phyloP scores from a whole-genome alignment of 139 green algal genomes.

The Asterochloris erici region DNA sequence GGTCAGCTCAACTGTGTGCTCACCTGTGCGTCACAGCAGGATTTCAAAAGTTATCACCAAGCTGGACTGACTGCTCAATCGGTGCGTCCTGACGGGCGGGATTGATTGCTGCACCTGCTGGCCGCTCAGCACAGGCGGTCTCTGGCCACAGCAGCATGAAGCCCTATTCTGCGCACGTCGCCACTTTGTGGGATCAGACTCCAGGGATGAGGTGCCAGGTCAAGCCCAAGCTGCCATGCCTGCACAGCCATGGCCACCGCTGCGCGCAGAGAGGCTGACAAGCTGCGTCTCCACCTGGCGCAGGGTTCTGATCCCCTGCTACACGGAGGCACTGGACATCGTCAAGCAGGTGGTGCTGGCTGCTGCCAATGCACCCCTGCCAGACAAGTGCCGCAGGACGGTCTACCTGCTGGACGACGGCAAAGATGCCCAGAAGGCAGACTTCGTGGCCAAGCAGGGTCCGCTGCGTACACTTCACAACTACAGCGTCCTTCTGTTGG shows the following conservation, averaged over 20 bases:
- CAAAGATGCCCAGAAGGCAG: constrained; percentile 11
- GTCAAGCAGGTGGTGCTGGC: constrained; percentile 1
- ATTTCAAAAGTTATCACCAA: too few relatives aligned
- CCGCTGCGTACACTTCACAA: too few relatives aligned
- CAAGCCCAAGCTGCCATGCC: not conserved
- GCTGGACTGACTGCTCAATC: too few relatives aligned
- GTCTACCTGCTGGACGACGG: constrained; percentile 20
- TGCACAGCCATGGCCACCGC: not conserved
- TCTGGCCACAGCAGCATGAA: not conserved
- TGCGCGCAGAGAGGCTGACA: not conserved
- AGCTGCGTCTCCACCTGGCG: not conserved
- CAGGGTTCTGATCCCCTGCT: constrained; percentile 13
- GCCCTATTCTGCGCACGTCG: not conserved
- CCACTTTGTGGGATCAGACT: not conserved
- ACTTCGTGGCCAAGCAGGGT: constrained; percentile 5
- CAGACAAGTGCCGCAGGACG: not conserved
- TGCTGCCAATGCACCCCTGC: not conserved
- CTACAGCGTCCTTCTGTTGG: too few relatives aligned
- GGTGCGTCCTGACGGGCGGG: too few relatives aligned
- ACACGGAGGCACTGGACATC: constrained; percentile 6
- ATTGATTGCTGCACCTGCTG: too few relatives aligned
- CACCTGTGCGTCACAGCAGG: too few relatives aligned
- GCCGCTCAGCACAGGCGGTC: too few relatives aligned
- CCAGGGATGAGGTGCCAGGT: not conserved
- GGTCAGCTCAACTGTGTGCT: too few relatives aligned